Evolutionary conservation across 2,329 filamentous ascomycete genomes (phyloP), one percentile per base, ranked within the genome.

Genomic region (Herpomyces periplanetae): DNA sequence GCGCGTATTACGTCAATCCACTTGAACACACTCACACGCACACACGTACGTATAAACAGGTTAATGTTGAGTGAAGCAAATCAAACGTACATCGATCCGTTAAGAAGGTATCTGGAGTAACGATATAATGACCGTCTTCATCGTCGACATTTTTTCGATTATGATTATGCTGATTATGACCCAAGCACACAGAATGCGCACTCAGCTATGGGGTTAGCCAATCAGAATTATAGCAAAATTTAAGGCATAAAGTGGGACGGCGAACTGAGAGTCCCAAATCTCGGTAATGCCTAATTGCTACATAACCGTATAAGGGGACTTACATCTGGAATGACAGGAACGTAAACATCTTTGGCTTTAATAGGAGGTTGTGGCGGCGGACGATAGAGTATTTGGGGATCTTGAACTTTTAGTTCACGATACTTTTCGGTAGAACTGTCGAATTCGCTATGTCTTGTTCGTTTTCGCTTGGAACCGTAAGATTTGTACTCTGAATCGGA

Each of bases 71-170:
- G 17, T 16, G 11, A 14, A 16, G 18, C 14, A 6, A 16, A 14
- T 13, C 17, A 20, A 15, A 51, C 68, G 38, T 49, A 87, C 73
- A 96, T 52, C 69, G 52, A 17, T 80, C 59, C 7, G 80, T 87
- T 20, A 96, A 45, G 23, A 66, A 56, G 5, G 64, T 63, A 28
- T 87, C 68, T 12, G 73, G 64, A 2, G 65, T 58, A 10, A 96
- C 73, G 28, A 91, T 69, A 34, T 88, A 96, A 38, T 96, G 80
- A 3, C 80, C 80, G 30, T 96, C 80, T 17, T 88, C 71, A 27
- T 96, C 80, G 31, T 96, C 80, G 17, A 80, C 62, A 34, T 84
- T 80, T 28, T 59, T 47, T 27, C 56, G 38, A 22, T 46, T 44
- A n/a, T n/a, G n/a, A n/a, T n/a, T n/a, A n/a, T n/a, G n/a, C n/a